Evolutionary conservation across 768 basidiomycete species (phyloP), one percentile per base, ranked within the genome.

Genomic region (Mycena rebaudengoi): DNA sequence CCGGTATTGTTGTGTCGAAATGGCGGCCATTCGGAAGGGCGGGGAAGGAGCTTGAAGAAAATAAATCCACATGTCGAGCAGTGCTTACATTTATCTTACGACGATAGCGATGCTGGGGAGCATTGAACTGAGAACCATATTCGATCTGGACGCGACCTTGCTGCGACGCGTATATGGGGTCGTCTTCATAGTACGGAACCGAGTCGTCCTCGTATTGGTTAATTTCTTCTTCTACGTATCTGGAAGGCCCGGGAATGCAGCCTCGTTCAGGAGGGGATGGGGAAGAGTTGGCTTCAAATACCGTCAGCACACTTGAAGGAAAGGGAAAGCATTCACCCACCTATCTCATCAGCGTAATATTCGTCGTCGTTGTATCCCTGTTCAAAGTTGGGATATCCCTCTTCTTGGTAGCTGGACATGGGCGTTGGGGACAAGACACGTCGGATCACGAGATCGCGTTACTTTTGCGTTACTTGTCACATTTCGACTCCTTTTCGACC

Each of bases 271-370:
- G 72, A 5, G 78, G 80, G 32, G 77, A 73, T 7, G 67, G 66
- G 46, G 75, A 71, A 45, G 73, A 75, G 35, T 65, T 29, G 3
- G 32, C 60, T 46, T 51, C 37, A 14, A 23, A 1, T 11, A 12
- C 57, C 54, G 32, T 58, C 2, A 60, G 49, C n/a, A n/a, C 33
- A 45, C 46, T 49, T 23, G 43, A 52, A 32, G 25, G 48, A 23
- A 33, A 44, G 46, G 37, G 23, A 21, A 67, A 73, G 78, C 80
- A 80, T 78, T 78, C 73, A 80, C 26, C 60, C 66, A 79, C 79
- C 71, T 62, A 74, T 75, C 39, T 75, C 77, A 64, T 78, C 78
- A 11, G 25, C 60, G 50, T 67, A 75, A 75, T 76, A 80, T 30
- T 72, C 64, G 41, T 69, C 77, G 68, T 66, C 51, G 26, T 55